Conservation (phyloP, 2,329 filamentous ascomycete species). For the Colletotrichum phormii region DNA sequence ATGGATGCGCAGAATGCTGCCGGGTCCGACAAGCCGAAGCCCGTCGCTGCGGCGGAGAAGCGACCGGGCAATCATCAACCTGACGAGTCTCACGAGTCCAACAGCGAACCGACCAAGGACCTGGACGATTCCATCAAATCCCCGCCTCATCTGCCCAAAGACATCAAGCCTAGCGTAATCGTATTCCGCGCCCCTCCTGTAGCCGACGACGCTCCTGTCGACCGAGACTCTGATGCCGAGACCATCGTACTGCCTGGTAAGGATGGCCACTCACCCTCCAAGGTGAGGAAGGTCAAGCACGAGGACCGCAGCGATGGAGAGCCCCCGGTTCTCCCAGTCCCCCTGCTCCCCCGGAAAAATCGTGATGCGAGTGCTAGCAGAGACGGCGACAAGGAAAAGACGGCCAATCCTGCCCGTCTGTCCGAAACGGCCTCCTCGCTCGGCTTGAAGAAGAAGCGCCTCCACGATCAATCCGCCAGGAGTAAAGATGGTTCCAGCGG, state of each 20-base stretch:
- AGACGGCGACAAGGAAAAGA: constrained; percentile 48
- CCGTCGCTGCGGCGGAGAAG: constrained; percentile 62
- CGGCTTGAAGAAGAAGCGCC: constrained; percentile 62
- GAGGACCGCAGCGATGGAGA: constrained; percentile 72
- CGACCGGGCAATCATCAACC: constrained; percentile 48
- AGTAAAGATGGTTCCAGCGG: constrained; percentile 66
- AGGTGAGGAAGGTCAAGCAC: constrained; percentile 72
- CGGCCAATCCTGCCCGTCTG: constrained; percentile 44
- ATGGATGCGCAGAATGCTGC: constrained; percentile 77
- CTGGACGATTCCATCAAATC: constrained; percentile 33
- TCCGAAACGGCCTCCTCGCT: constrained; percentile 42
- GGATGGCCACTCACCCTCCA: constrained; percentile 72
- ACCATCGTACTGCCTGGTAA: constrained; percentile 77
- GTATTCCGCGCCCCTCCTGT: constrained; percentile 43
- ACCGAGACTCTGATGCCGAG: constrained; percentile 77
- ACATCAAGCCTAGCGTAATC: constrained; percentile 40
- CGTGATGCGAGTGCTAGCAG: constrained; percentile 48
- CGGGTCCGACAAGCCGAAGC: constrained; percentile 72
- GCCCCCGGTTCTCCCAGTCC: constrained; percentile 47
- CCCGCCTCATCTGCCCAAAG: constrained; percentile 15
- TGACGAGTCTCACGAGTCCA: constrained; percentile 40
- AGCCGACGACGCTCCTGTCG: constrained; percentile 57
- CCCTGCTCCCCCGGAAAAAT: constrained; percentile 46
- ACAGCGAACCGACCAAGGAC: constrained; percentile 23
- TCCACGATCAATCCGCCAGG: constrained; percentile 51